Conservation (phyloP, 1,284 basidiomycete species). For the Trichosporon sp. region DNA sequence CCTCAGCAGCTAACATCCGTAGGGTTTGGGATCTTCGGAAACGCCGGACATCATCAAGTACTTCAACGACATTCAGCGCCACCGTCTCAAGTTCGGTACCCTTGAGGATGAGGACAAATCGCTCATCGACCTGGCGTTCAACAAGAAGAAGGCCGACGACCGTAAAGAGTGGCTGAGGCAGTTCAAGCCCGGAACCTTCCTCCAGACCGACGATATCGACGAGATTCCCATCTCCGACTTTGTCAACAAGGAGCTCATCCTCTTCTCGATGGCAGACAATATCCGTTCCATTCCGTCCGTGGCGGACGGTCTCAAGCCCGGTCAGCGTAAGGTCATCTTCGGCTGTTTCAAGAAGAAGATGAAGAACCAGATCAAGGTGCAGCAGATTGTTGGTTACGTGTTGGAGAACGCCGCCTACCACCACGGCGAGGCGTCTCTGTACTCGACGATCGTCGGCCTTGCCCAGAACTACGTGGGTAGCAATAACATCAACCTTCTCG, state of each 20-base stretch:
- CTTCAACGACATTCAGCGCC: constrained; percentile 86
- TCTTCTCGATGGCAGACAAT: constrained; percentile 99
- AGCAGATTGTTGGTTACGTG: constrained; percentile 91
- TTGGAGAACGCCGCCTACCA: constrained; percentile 93
- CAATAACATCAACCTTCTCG: constrained; percentile 90
- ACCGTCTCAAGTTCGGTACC: constrained; percentile 86
- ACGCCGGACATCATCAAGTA: constrained; percentile 87
- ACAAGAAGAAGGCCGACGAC: constrained; percentile 99
- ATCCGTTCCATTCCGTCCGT: constrained; percentile 91
- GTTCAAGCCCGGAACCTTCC: constrained; percentile 91
- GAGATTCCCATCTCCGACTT: constrained; percentile 89
- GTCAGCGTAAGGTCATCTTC: constrained; percentile 95
- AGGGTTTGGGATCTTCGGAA: constrained; percentile 94
- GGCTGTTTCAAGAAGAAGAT: constrained; percentile 92
- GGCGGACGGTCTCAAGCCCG: constrained; percentile 96
- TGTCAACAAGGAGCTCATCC: constrained; percentile 95
- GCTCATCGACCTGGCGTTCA: constrained; percentile 96
- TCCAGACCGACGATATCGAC: constrained; percentile 76
- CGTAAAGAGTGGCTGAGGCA: constrained; percentile 97
- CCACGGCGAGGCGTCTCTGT: constrained; percentile 86
- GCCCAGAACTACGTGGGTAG: constrained; percentile 94
- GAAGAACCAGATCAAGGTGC: constrained; percentile 92
- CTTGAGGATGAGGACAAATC: constrained; percentile 77
- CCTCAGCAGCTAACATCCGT: constrained; percentile 6
- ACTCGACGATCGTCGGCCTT: constrained; percentile 84